Evolutionary conservation across 2,329 filamentous ascomycete genomes (phyloP), one percentile per base, ranked within the genome.

Genomic region (Aspergillus ochraceoroseus): DNA sequence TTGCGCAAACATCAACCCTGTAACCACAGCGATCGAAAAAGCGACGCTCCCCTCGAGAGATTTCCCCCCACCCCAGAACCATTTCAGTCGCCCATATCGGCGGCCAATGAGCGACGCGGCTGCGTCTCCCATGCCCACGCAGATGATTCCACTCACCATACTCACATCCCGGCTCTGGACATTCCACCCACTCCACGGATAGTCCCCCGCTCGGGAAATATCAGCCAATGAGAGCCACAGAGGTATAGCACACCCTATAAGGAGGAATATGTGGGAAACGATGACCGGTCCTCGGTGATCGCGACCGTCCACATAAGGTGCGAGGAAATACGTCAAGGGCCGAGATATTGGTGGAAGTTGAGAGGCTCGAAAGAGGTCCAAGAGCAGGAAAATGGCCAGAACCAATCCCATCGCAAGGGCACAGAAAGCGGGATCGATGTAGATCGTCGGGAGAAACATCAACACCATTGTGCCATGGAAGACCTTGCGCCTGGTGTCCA

Each of bases 401-500:
- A 88, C 79, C 20, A 95, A 69, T 0, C 76, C 74, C n/a, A 96
- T 73, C 0, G 88, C 87, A 8, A 98, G 71, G 1, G 85, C 79
- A 34, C 82, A 81, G 63, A 87, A 96, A 27, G 82, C 74, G 1
- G 92, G 90, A 62, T 98, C 92, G 48, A 96, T 70, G 59, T 81
- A 95, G 2, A 83, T 85, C 1, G 86, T 80, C 0, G 92, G 89
- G 2, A 96, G 74, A 41, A 98, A 82, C 87, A 98, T 95, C 41
- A 81, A 80, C 5, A 96, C 90, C 85, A 96, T 96, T 76, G 90
- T 95, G 53, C 94, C 94, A 64, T 98, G 92, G 63, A 98, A 98
- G 15, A 96, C 86, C 65, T 98, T 98, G 35, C 92, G 81, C 34
- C 92, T 79, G 1, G 92, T 98, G 66, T 98, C 92, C 32, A 98